Percentiles rank a stretch among this genome's conserved stretches.
These are phyloP conservation scores for Colletotrichum orbiculare DNA, from an alignment of 2,329 filamentous ascomycete species.

Conservation along the genomic window DNA sequence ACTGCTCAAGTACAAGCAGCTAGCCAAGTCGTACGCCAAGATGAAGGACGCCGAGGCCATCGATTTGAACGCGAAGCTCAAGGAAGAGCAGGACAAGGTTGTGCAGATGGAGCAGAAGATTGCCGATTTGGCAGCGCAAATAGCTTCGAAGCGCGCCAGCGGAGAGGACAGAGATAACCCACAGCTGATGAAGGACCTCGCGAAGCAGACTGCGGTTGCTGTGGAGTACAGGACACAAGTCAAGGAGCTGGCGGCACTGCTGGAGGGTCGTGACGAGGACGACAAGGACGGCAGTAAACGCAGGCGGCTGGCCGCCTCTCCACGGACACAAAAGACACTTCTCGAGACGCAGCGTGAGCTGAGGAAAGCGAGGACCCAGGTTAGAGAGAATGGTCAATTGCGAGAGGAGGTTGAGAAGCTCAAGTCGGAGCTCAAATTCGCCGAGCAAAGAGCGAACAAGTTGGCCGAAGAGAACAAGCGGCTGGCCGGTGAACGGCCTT, in stretches of 20 bases:
- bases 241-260: constrained; percentile 65
- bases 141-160: constrained; percentile 52
- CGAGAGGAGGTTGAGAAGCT: constrained; percentile 65
- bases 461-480: constrained; percentile 50
- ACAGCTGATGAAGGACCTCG: constrained; percentile 63
- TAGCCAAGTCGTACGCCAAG: constrained; percentile 82
- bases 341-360: constrained; percentile 66
- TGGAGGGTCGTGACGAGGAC: constrained; percentile 55
- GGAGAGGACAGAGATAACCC: constrained; percentile 57
- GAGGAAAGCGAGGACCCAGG: constrained; percentile 63
- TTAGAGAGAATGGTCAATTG: constrained; percentile 62
- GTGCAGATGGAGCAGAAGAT: constrained; percentile 72
- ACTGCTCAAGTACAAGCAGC: constrained; percentile 81
- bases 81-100: constrained; percentile 75
- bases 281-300: constrained; percentile 45
- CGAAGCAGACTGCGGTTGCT: constrained; percentile 67
- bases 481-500: constrained; percentile 39
- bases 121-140: constrained; percentile 68
- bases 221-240: constrained; percentile 69
- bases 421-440: constrained; percentile 59
- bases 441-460: constrained; percentile 56
- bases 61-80: constrained; percentile 72
- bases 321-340: constrained; percentile 62
- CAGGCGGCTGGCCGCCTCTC: constrained; percentile 55
- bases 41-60: constrained; percentile 80